Percentiles rank a stretch among this genome's conserved stretches.
Conservation (phyloP, 441 rosid species). For the Hypseocharis bilobata region DNA sequence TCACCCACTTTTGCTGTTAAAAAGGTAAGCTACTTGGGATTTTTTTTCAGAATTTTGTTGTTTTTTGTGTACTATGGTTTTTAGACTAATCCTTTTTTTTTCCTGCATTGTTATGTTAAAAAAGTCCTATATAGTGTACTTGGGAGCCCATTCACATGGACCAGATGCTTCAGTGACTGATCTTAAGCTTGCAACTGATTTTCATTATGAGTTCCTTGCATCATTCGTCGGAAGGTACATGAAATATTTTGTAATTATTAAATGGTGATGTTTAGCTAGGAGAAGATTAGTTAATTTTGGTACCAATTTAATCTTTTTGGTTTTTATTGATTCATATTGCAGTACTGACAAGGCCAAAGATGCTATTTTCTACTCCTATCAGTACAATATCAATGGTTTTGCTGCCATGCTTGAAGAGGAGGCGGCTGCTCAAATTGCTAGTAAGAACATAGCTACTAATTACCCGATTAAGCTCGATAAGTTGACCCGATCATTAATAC, state of each 20-base stretch:
- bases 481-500: too few species aligned
- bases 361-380: slow-evolving; percentile 44
- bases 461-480: too few species aligned
- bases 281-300: not conserved
- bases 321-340: not conserved
- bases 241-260: too few species aligned
- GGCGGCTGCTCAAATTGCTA: slow-evolving; percentile 41
- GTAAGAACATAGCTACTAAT: slow-evolving; percentile 21
- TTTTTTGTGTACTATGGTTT: not conserved
- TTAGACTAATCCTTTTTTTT: too few species aligned
- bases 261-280: too few species aligned
- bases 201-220: slow-evolving; percentile 43
- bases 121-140: slow-evolving; percentile 52
- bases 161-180: slow-evolving; percentile 25
- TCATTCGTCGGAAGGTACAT: slow-evolving; percentile 45
- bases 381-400: slow-evolving; percentile 47
- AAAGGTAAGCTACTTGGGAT: slow-evolving; percentile 20
- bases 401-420: slow-evolving; percentile 47
- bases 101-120: not conserved
- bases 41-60: not conserved
- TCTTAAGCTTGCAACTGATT: slow-evolving; percentile 23
- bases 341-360: slow-evolving; percentile 40
- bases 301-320: not conserved
- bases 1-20: slow-evolving; percentile 29
- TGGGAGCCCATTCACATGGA: slow-evolving; percentile 53